Evolutionary conservation across 345 rosid genomes (phyloP).

Genomic region (Pseudoturritis turrita): DNA sequence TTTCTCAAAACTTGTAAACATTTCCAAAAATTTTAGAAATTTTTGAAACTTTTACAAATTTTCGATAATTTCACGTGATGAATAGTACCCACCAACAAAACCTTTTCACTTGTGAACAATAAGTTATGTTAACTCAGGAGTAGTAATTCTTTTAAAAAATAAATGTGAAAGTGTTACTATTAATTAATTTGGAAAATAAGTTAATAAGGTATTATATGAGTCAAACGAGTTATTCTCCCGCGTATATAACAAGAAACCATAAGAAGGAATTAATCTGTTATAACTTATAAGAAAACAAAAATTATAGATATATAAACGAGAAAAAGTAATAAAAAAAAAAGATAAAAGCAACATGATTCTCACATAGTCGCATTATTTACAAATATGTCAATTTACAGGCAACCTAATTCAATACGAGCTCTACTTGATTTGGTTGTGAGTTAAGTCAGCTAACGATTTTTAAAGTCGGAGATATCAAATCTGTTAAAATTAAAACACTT

Average conservation of each 20-base stretch:
- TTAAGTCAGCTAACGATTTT: background rate
- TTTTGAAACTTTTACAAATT: too few species aligned
- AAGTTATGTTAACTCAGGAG: too few species aligned
- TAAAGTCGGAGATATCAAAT: background rate
- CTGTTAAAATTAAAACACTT: background rate
- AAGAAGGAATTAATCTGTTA: background rate
- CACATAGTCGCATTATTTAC: background rate
- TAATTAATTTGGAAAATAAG: too few species aligned
- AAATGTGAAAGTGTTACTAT: too few species aligned
- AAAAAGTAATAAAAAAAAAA: background rate
- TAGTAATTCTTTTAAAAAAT: too few species aligned
- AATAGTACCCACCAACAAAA: too few species aligned
- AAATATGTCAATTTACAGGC: constrained; percentile 25
- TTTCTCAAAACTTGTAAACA: too few species aligned
- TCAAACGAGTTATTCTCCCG: too few species aligned
- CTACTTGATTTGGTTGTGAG: background rate
- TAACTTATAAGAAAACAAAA: background rate
- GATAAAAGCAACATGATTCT: background rate
- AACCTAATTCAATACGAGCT: constrained; percentile 19
- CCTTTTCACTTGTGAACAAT: too few species aligned
- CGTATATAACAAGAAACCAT: background rate
- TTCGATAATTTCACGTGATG: too few species aligned
- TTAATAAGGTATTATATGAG: too few species aligned
- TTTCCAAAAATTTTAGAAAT: too few species aligned
- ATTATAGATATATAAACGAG: background rate